Conservation (phyloP, 306 rosid genomes). For the Vigna nakashimae region DNA sequence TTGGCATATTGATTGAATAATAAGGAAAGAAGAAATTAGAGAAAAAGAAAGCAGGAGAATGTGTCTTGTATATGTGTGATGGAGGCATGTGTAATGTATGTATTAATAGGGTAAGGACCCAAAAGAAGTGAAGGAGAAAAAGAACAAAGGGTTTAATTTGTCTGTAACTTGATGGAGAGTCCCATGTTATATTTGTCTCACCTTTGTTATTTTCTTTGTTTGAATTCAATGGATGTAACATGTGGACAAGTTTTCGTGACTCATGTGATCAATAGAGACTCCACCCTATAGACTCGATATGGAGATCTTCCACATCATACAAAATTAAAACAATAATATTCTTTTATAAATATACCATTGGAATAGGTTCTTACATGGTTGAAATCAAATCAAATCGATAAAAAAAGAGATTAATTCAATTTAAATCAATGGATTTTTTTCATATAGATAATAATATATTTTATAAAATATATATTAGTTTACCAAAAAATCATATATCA, state of each 20-base stretch:
- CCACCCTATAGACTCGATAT: conserved; percentile 44
- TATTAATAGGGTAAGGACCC: conserved; percentile 5
- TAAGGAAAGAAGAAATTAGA: neutral
- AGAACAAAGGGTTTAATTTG: neutral
- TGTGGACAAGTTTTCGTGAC: conserved; percentile 37
- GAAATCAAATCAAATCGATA: too few species aligned
- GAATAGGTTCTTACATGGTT: too few species aligned
- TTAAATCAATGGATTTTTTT: too few species aligned
- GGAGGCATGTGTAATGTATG: conserved; percentile 31
- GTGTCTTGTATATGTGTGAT: neutral
- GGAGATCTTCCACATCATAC: conserved; percentile 21
- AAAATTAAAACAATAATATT: neutral
- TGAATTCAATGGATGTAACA: conserved; percentile 49
- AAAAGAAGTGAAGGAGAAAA: neutral
- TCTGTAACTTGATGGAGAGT: conserved; percentile 3
- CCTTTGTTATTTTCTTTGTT: conserved; percentile 20
- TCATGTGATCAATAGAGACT: conserved; percentile 6
- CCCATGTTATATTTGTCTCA: conserved; percentile 38
- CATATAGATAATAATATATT: too few species aligned
- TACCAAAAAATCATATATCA: too few species aligned
- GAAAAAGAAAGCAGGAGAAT: neutral
- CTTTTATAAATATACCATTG: neutral
- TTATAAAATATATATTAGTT: too few species aligned
- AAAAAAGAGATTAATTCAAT: too few species aligned
- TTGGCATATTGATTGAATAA: neutral